Evolutionary conservation across 768 basidiomycete genomes (phyloP), one percentile per base, ranked within the genome.

Genomic region (Pleurotus pulmonarius): DNA sequence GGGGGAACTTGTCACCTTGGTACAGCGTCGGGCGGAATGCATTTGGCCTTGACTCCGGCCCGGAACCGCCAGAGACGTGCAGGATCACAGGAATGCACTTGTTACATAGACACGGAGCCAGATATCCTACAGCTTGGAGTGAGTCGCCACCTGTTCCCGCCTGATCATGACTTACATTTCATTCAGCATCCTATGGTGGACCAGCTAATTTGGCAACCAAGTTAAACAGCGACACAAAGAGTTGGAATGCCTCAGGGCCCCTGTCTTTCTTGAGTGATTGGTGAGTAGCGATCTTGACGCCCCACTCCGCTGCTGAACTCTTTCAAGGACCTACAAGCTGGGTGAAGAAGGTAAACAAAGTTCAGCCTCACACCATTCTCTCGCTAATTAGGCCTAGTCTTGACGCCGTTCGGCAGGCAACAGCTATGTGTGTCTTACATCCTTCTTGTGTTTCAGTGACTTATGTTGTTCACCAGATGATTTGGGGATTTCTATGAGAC

Each of bases 1-100:
- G 92, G 92, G 92, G 92, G 1, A 93, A 92, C 64, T 68, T 92
- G 41, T 87, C 87, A 1, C 92, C 92, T 9, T 94, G 92, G 92
- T 93, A 87, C 67, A 90, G 86, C 60, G 84, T 90, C 16, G 75
- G 76, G 15, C 75, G 73, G 43, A 79, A 76, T 11, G 73, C 80
- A 1, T 94, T 92, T 69, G 91, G 92, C 0, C 60, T 92, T 8
- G 81, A 92, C 61, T 86, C 90, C 0, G 77, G 78, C 4, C 85
- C 90, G 0, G 86, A 83, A 38, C 76, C 83, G 1, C 92, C 92
- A 4, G 76, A 84, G 22, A 83, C 77, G 4, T 94, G 92, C 65
- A 72, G 75, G 9, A 70, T 93, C 38, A 89, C 85, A 37, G 90
- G 87, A 2, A 68, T 93, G 59, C 90, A 93, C 68, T 71, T 93